Conservation (phyloP, 2,329 filamentous ascomycete genomes). For the Aschersonia sp. region DNA sequence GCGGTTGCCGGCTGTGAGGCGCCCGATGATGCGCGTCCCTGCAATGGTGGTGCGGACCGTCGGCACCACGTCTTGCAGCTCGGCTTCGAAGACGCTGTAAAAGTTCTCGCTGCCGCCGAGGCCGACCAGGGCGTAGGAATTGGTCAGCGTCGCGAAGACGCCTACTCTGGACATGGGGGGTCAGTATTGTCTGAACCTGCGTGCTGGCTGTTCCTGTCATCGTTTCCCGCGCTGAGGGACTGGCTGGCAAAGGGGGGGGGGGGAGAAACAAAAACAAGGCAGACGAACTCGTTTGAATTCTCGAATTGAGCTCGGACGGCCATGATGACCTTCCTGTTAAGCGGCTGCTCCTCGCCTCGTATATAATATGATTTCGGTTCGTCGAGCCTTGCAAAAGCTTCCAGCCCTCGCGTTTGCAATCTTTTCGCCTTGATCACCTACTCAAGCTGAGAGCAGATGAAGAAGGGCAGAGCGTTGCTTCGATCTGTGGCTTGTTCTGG, state of each 20-base stretch:
- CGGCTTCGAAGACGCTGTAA: conserved; percentile 96
- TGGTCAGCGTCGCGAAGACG: conserved; percentile 92
- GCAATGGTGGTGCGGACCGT: conserved; percentile 96
- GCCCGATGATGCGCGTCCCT: conserved; percentile 88
- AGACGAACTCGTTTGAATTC: conserved; percentile 74
- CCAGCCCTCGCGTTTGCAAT: too few relatives aligned
- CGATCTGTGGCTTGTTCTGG: too few relatives aligned
- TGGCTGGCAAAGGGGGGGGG: too few relatives aligned
- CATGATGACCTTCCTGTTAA: conserved; percentile 23
- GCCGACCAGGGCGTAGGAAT: conserved; percentile 89
- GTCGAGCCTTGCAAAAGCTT: too few relatives aligned
- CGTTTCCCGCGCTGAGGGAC: too few relatives aligned
- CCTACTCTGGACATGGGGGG: conserved; percentile 52
- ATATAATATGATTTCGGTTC: not conserved
- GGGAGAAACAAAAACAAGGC: conserved; percentile 1
- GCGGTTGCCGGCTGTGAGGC: conserved; percentile 90
- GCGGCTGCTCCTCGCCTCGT: not conserved
- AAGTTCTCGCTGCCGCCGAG: conserved; percentile 97
- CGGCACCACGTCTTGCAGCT: conserved; percentile 92
- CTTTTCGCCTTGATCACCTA: too few relatives aligned
- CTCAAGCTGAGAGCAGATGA: too few relatives aligned
- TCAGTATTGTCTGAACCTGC: too few relatives aligned
- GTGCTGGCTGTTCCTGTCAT: too few relatives aligned
- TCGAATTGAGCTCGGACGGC: conserved; percentile 66
- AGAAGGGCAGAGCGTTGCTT: too few relatives aligned